These are phyloP conservation scores for Boletus sp. DNA, from an alignment of 1,284 basidiomycete genomes.

Conservation along the genomic window DNA sequence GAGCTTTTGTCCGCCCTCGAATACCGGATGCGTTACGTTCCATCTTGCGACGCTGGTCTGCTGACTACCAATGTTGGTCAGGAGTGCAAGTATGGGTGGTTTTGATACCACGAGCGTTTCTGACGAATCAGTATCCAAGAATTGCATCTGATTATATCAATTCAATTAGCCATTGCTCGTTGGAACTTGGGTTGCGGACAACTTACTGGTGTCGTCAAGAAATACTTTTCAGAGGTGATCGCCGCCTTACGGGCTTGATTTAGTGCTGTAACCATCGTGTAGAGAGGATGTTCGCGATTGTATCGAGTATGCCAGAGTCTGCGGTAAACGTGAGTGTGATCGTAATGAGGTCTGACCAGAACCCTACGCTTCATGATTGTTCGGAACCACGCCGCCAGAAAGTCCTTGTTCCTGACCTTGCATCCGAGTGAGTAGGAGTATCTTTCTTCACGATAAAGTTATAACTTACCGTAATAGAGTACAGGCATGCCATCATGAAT, in stretches of 20 bases:
- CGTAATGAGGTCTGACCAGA: not conserved
- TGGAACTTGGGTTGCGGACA: not conserved
- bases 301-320: slow-evolving; percentile 67
- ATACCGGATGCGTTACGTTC: slow-evolving; percentile 51
- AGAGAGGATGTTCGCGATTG: slow-evolving; percentile 51
- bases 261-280: slow-evolving; percentile 55
- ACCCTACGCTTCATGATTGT: slow-evolving; percentile 60
- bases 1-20: slow-evolving; percentile 51
- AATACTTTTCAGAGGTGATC: slow-evolving; percentile 48
- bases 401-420: slow-evolving; percentile 65
- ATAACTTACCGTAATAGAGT: slow-evolving; percentile 61
- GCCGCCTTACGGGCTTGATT: slow-evolving; percentile 67
- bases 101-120: slow-evolving; percentile 64
- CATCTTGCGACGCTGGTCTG: slow-evolving; percentile 42
- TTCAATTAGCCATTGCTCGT: not conserved
- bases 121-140: slow-evolving; percentile 45
- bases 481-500: slow-evolving; percentile 66
- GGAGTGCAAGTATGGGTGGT: slow-evolving; percentile 63
- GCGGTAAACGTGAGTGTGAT: slow-evolving; percentile 6
- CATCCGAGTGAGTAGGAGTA: not conserved
- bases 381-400: slow-evolving; percentile 55
- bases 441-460: too few species aligned
- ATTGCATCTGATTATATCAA: slow-evolving; percentile 45
- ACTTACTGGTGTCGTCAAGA: slow-evolving; percentile 56
- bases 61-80: slow-evolving; percentile 64